These are phyloP conservation scores for Athelia psychrophila DNA, from an alignment of 1,284 basidiomycete genomes.

Conservation along the genomic window DNA sequence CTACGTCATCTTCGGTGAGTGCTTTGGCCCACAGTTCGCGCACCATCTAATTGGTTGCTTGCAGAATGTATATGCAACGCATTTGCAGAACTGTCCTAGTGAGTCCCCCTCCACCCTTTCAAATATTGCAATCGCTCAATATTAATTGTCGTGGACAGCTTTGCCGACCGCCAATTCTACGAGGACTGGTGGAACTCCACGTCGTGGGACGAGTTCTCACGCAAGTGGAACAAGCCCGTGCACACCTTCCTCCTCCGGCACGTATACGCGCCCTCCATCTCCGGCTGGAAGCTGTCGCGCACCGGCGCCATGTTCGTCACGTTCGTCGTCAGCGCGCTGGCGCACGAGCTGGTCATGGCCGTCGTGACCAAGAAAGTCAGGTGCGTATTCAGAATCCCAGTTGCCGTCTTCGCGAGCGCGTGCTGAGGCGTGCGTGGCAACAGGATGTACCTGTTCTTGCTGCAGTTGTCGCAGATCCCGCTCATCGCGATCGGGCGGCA, in stretches of 20 bases:
- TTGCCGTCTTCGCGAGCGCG: no score
- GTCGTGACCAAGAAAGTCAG: constrained; percentile 90
- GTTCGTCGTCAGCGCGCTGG: constrained; percentile 85
- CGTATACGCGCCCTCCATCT: constrained; percentile 89
- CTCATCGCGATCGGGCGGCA: constrained; percentile 82
- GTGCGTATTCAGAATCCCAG: constrained; percentile 38
- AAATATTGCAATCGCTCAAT: neutral
- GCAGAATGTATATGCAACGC: constrained; percentile 93
- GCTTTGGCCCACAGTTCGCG: constrained; percentile 4
- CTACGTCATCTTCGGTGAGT: constrained; percentile 78
- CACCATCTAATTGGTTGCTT: constrained; percentile 4
- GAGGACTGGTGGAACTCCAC: constrained; percentile 99
- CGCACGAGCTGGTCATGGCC: constrained; percentile 96
- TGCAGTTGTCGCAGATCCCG: constrained; percentile 90
- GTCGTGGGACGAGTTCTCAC: constrained; percentile 94
- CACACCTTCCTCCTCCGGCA: constrained; percentile 92
- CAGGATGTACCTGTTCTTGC: constrained; percentile 74
- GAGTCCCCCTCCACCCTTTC: constrained; percentile 24
- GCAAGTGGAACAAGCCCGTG: constrained; percentile 95
- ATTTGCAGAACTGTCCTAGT: constrained; percentile 91
- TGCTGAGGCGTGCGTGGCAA: no score
- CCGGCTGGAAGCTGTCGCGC: constrained; percentile 72
- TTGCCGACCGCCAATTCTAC: constrained; percentile 96
- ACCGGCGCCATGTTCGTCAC: constrained; percentile 87
- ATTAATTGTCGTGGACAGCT: constrained; percentile 43